These are phyloP conservation scores for Daedaleopsis nitida DNA, from an alignment of 768 basidiomycete species.

Conservation along the genomic window DNA sequence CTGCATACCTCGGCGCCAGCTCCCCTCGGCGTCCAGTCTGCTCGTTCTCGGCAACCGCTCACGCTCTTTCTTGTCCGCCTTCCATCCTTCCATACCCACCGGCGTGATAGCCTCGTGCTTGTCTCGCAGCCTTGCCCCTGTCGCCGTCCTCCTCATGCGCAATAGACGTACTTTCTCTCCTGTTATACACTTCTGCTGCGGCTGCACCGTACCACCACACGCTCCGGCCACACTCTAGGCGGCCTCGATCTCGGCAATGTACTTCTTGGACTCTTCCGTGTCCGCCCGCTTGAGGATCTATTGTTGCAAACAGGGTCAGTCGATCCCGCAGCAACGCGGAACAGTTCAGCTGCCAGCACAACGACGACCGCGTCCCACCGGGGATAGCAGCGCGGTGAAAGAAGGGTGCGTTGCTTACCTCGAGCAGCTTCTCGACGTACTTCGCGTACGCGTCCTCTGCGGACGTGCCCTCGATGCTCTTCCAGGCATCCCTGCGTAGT, in stretches of 20 bases:
- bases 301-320: neutral
- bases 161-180: constrained; percentile 2
- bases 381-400: neutral
- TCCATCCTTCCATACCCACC: constrained; percentile 2
- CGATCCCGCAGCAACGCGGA: neutral
- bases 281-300: constrained; percentile 59
- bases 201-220: neutral
- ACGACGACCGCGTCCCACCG: neutral
- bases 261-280: constrained; percentile 55
- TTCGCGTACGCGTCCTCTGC: constrained; percentile 69
- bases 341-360: neutral
- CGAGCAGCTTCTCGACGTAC: constrained; percentile 77
- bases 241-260: constrained; percentile 63
- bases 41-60: too few species aligned
- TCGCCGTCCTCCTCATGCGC: neutral
- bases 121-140: neutral
- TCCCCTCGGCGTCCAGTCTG: constrained; percentile 4
- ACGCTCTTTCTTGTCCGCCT: neutral
- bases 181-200: neutral
- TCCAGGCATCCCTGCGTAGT: constrained; percentile 81
- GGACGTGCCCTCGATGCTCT: constrained; percentile 64
- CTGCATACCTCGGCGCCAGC: constrained; percentile 9
- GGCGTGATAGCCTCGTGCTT: constrained; percentile 1
- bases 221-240: constrained; percentile 29
- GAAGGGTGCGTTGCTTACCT: constrained; percentile 44